Evolutionary conservation across 2,329 filamentous ascomycete species (phyloP).

Genomic region (Capronia epimyces): DNA sequence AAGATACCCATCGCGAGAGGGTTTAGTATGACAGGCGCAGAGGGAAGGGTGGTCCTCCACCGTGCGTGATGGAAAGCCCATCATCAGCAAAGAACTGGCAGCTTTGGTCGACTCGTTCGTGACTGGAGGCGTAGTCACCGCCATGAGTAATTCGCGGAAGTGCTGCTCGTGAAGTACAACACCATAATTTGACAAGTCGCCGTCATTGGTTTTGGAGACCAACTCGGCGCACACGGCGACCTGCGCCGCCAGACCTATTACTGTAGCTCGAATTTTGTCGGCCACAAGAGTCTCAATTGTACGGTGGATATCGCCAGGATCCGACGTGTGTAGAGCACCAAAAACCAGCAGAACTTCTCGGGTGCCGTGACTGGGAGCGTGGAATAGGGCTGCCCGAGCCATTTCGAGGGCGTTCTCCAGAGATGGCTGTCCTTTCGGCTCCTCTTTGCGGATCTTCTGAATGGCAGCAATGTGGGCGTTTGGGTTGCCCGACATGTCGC

Average conservation of each 20-base stretch:
- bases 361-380: conserved; percentile 88
- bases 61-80: conserved; percentile 90
- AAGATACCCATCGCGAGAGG: conserved; percentile 76
- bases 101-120: conserved; percentile 52
- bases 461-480: conserved; percentile 78
- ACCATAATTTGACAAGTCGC: conserved; percentile 65
- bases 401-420: conserved; percentile 95
- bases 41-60: conserved; percentile 66
- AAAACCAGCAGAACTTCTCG: conserved; percentile 88
- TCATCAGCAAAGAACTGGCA: conserved; percentile 69
- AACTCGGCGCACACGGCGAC: conserved; percentile 89
- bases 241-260: conserved; percentile 86
- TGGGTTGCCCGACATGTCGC: conserved; percentile 86
- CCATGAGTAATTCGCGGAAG: conserved; percentile 82
- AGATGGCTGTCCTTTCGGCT: conserved; percentile 63
- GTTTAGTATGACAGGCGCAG: conserved; percentile 84
- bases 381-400: conserved; percentile 84
- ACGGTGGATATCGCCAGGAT: conserved; percentile 91
- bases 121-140: conserved; percentile 80
- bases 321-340: conserved; percentile 81
- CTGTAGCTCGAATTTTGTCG: conserved; percentile 78
- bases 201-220: conserved; percentile 78
- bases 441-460: conserved; percentile 53
- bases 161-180: conserved; percentile 83
- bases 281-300: conserved; percentile 73